A percentile compares a stretch with the other conserved stretches of the same genome.
Evolutionary conservation across 495 filamentous ascomycete genomes (phyloP).

Genomic region (Melanomma pulvis-pyrius): DNA sequence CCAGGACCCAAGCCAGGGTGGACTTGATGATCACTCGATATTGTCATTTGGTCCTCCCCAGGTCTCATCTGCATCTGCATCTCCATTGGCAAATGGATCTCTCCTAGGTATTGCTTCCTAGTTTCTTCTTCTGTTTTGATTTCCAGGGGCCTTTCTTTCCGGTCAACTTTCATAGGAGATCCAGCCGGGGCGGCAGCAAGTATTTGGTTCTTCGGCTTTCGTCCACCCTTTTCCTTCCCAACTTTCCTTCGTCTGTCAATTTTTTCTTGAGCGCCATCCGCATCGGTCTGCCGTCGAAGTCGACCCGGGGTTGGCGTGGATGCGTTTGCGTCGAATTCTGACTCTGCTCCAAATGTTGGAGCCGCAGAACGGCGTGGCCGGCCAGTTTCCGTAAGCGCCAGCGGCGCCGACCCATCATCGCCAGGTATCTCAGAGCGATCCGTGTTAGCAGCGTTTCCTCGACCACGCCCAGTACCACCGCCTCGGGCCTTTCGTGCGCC

Average conservation of each 20-base stretch:
- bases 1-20: slow-evolving; percentile 14
- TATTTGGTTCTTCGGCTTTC: slow-evolving; percentile 40
- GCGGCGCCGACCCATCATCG: slow-evolving; percentile 31
- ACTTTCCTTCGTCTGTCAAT: slow-evolving; percentile 34
- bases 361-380: slow-evolving; percentile 71
- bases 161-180: slow-evolving; percentile 40
- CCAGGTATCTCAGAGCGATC: slow-evolving; percentile 41
- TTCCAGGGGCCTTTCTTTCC: slow-evolving; percentile 29
- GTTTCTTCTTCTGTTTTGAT: slow-evolving; percentile 32
- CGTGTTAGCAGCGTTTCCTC: slow-evolving; percentile 63
- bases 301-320: slow-evolving; percentile 49
- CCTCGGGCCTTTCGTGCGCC: slow-evolving; percentile 59
- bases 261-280: slow-evolving; percentile 40
- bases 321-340: slow-evolving; percentile 38
- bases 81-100: slow-evolving; percentile 15
- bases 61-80: slow-evolving; percentile 1
- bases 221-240: slow-evolving; percentile 39
- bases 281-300: slow-evolving; percentile 23
- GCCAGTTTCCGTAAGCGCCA: slow-evolving; percentile 64
- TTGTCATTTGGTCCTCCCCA: slow-evolving; percentile 27
- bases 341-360: slow-evolving; percentile 67
- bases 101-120: slow-evolving; percentile 13
- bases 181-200: slow-evolving; percentile 42
- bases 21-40: slow-evolving; percentile 21
- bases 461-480: slow-evolving; percentile 47